Evolutionary conservation across 2,329 filamentous ascomycete genomes (phyloP), one percentile per base, ranked within the genome.

Genomic region (Paecilomyces formosus): DNA sequence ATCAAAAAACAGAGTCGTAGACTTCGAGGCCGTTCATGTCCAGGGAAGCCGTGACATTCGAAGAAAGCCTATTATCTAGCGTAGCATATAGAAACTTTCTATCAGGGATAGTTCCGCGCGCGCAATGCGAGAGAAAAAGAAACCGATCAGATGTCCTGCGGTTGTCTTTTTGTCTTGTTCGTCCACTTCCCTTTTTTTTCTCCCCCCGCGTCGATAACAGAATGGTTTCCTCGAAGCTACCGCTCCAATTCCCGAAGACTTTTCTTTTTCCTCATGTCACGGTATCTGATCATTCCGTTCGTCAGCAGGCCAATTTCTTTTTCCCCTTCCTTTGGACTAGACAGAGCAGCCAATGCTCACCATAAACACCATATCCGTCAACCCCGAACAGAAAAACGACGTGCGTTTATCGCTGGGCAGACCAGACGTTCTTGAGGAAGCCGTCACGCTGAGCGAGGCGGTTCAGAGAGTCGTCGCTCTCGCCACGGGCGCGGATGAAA

Each of bases 391-490:
- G 18, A 54, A 54, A 54, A 61, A 54, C 56, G 50, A 45, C 39
- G 18, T 45, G 39, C 39, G 64, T 71, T 74, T 78, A 79, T 63
- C 77, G 76, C 75, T 85, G 84, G 71, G 86, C 89, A 81, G 85
- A 90, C 94, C 94, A 99, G 78, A 99, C 94, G 78, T 81, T 89
- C 90, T 97, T 97, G 79, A 99, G 79, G 80, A 96, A 89, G 68
- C 94, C 94, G 78, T 99, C 95, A 70, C 90, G 87, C 86, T 99
- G 94, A 69, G 92, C 85, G 74, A 99, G 85, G 75, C 94, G 85
- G 89, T 99, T 99, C 75, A 99, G 80, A 73, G 89, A 85, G 82
- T 99, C 94, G 78, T 99, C 94, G 79, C 87, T 88, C 90, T 99
- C 95, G 77, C 94, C 94, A 87, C 96, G 94, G 72, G 92, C 90